Base-by-base conservation (phyloP, 2,329 filamentous ascomycete genomes). In the Arthrobotrys pseudoclavata region DNA sequence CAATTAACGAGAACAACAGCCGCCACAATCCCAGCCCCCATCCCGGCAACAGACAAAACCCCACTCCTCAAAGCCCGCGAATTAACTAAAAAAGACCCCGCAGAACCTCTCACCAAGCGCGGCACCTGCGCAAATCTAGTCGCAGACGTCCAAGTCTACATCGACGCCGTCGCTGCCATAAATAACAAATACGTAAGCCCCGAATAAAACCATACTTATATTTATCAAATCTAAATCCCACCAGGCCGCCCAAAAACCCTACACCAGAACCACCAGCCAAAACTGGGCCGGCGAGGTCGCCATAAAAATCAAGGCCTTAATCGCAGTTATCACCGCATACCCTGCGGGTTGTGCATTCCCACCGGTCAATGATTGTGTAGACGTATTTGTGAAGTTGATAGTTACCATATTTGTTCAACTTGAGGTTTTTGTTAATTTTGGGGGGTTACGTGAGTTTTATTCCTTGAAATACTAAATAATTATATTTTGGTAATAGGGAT, bases 141-240 rank as follows among this genome's bases (percentile, higher is more conserved):
- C n/a, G 55, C 18, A 20, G 67, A 70, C 29, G 67, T 70, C 3
- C 53, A 61, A 45, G 42, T 52, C 45, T 62, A 42, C 26, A 70
- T 70, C n/a, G 45, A 52, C 15, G 67, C 67, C 48, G n/a, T 70
- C 4, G 42, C 45, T 2, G 31, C 4, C 15, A 40, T 62, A 42
- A 70, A 62, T 34, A 42, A 40, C 1, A 62, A 69, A 70, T 70
- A 45, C 9, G 67, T 70, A 40, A 70, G 67, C 10, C 5, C 6
- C 2, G 10, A 37, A 24, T 34, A 50, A 4, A 13, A 40, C 34
- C 37, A 12, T 40, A 15, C 37, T 15, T 40, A 40, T 37, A 13
- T 37, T 3, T 12, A 7, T 40, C 37, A 40, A 15, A 40, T 37
- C 37, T 40, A 20, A 53, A 9, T 12, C 13, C 5, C 0, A 34